Conservation (phyloP, 1,139 yeast species). For the Lizanozyma gosingica region DNA sequence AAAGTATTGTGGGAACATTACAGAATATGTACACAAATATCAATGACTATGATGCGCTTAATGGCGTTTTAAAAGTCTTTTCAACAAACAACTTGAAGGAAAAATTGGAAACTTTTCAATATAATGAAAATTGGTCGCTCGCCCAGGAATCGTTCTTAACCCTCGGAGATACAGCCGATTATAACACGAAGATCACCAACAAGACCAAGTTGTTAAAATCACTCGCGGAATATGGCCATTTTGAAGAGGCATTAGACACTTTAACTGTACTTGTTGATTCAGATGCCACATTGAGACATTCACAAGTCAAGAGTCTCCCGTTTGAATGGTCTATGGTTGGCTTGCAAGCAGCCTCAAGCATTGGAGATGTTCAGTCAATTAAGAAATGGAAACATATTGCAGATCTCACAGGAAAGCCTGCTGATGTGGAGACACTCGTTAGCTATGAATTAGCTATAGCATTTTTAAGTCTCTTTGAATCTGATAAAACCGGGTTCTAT, state of each 20-base stretch:
- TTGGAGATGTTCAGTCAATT: constrained; percentile 47
- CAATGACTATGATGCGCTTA: constrained; percentile 84
- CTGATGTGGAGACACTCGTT: constrained; percentile 48
- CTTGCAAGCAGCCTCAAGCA: constrained; percentile 61
- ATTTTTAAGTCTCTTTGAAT: constrained; percentile 31
- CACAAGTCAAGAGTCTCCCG: constrained; percentile 22
- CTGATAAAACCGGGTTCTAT: constrained; percentile 20
- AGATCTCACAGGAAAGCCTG: constrained; percentile 25
- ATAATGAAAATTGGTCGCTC: constrained; percentile 78
- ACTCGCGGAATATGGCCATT: constrained; percentile 32
- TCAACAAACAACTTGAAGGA: constrained; percentile 63
- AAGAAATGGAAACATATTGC: constrained; percentile 45
- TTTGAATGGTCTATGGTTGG: constrained; percentile 61
- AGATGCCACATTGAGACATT: constrained; percentile 5
- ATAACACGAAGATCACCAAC: constrained; percentile 19
- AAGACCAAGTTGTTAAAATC: constrained; percentile 31
- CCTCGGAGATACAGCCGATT: constrained; percentile 36
- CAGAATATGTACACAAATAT: constrained; percentile 79
- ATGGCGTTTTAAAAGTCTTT: constrained; percentile 73
- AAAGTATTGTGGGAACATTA: constrained; percentile 31
- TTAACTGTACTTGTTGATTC: constrained; percentile 16
- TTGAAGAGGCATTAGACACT: constrained; percentile 31
- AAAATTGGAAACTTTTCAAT: constrained; percentile 72
- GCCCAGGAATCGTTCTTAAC: constrained; percentile 84
- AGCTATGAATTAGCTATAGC: constrained; percentile 62